Conservation (phyloP, 1,284 basidiomycete species). For the Farysia itapuensis region DNA sequence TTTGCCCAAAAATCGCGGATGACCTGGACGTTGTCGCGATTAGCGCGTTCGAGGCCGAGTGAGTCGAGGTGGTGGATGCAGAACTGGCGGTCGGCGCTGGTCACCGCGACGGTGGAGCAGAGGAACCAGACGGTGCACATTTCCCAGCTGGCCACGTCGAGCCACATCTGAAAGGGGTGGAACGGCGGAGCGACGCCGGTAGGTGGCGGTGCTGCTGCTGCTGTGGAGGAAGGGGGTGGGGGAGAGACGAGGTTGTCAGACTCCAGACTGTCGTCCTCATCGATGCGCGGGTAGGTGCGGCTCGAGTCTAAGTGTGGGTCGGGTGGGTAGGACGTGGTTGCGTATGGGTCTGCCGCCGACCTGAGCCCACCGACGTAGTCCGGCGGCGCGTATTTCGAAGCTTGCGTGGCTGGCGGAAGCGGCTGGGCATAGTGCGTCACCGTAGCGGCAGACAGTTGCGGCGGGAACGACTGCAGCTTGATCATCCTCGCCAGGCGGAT, state of each 20-base stretch:
- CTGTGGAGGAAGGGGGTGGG: background rate
- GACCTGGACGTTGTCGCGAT: slow-evolving; percentile 38
- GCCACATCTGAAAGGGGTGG: slow-evolving; percentile 31
- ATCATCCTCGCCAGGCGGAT: slow-evolving; percentile 31
- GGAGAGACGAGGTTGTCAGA: background rate
- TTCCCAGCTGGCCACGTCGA: slow-evolving; percentile 38
- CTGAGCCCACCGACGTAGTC: slow-evolving; percentile 23
- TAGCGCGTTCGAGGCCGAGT: slow-evolving; percentile 31
- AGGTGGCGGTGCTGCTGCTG: background rate
- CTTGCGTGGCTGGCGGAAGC: background rate
- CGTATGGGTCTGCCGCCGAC: background rate
- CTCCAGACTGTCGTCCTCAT: background rate
- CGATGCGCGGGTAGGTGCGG: background rate
- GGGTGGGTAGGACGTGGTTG: background rate
- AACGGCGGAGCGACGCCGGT: slow-evolving; percentile 1
- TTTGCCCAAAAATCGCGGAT: slow-evolving; percentile 29
- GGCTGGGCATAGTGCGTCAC: background rate
- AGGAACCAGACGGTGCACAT: slow-evolving; percentile 49
- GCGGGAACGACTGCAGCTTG: slow-evolving; percentile 17
- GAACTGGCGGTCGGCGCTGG: slow-evolving; percentile 14
- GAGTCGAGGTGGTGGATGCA: slow-evolving; percentile 37
- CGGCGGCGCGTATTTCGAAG: slow-evolving; percentile 1
- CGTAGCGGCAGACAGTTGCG: slow-evolving; percentile 1
- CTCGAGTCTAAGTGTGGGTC: background rate
- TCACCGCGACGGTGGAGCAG: slow-evolving; percentile 30